phyloP scores from a whole-genome alignment of 2,329 filamentous ascomycete species.

The Celoporthe dispersa region DNA sequence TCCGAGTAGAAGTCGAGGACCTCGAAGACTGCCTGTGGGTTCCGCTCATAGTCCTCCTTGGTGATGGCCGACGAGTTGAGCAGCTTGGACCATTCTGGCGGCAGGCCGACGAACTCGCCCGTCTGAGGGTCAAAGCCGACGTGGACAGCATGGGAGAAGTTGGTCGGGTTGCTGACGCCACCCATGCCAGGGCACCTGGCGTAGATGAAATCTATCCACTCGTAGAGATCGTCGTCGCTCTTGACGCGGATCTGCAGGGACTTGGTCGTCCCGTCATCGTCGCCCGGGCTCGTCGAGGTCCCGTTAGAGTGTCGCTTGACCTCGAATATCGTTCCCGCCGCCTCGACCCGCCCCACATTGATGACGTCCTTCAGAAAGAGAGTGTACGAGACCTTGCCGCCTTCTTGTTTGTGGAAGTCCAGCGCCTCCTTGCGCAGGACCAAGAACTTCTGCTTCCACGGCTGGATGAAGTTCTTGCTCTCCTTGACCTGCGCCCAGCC shows the following conservation, averaged over 20 bases:
- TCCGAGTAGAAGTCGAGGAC: conserved; percentile 86
- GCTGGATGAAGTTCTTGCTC: conserved; percentile 80
- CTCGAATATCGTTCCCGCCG: conserved; percentile 90
- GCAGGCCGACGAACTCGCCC: conserved; percentile 91
- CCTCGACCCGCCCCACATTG: conserved; percentile 88
- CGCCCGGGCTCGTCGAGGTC: conserved; percentile 71
- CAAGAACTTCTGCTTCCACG: conserved; percentile 89
- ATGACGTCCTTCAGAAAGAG: conserved; percentile 86
- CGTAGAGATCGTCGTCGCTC: conserved; percentile 94
- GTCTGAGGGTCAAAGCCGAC: conserved; percentile 96
- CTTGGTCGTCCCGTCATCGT: conserved; percentile 79
- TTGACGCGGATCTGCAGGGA: conserved; percentile 93
- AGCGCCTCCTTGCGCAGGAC: conserved; percentile 91
- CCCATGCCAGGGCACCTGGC: conserved; percentile 96
- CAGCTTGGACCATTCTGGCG: conserved; percentile 95
- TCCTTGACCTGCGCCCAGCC: conserved; percentile 89
- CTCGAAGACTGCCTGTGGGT: conserved; percentile 84
- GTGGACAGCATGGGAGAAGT: conserved; percentile 96
- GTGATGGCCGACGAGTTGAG: conserved; percentile 96
- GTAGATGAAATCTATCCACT: conserved; percentile 99
- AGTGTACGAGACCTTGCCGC: conserved; percentile 83
- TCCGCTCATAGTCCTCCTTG: conserved; percentile 97
- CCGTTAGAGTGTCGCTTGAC: conserved; percentile 78
- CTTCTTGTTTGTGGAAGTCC: conserved; percentile 92
- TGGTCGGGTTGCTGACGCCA: conserved; percentile 96